phyloP scores from a whole-genome alignment of 257 asterid genomes.

The Phtheirospermum japonicum region DNA sequence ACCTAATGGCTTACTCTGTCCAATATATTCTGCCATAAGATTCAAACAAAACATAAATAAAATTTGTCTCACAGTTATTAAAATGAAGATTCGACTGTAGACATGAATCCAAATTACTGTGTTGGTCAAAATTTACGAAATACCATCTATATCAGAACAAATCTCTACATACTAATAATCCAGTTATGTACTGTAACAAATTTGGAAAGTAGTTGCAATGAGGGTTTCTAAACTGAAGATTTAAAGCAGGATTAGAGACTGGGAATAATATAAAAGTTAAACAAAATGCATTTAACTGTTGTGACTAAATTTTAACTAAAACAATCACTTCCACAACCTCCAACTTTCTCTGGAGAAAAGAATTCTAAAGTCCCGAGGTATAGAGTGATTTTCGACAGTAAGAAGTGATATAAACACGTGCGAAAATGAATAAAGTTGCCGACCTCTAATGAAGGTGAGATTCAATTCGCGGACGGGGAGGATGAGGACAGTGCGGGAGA shows the following conservation, averaged over 20 bases:
- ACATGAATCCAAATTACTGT: too few relatives aligned
- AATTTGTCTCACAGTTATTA: conserved; percentile 20
- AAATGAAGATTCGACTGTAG: not conserved
- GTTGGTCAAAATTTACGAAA: too few relatives aligned
- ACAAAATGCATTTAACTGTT: too few relatives aligned
- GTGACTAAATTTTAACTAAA: not conserved
- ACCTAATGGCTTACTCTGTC: conserved; percentile 64
- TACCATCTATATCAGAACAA: too few relatives aligned
- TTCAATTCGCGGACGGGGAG: conserved; percentile 92
- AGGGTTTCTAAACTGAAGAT: too few relatives aligned
- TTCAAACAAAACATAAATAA: conserved; percentile 17
- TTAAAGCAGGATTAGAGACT: too few relatives aligned
- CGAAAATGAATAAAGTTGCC: conserved; percentile 7
- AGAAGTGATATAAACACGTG: conserved; percentile 11
- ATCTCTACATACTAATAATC: too few relatives aligned
- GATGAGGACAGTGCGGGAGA: conserved; percentile 80
- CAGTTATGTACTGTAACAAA: not conserved
- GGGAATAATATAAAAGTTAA: conserved; percentile 27
- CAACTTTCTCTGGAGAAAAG: conserved; percentile 1
- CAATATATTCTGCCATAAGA: conserved; percentile 63
- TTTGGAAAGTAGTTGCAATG: too few relatives aligned
- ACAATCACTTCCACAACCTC: conserved; percentile 12
- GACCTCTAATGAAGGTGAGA: conserved; percentile 74
- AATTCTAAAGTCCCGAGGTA: conserved; percentile 17
- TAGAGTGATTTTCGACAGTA: not conserved